Evolutionary conservation across 2,329 filamentous ascomycete genomes (phyloP).

Genomic region (Aureobasidium sp.): DNA sequence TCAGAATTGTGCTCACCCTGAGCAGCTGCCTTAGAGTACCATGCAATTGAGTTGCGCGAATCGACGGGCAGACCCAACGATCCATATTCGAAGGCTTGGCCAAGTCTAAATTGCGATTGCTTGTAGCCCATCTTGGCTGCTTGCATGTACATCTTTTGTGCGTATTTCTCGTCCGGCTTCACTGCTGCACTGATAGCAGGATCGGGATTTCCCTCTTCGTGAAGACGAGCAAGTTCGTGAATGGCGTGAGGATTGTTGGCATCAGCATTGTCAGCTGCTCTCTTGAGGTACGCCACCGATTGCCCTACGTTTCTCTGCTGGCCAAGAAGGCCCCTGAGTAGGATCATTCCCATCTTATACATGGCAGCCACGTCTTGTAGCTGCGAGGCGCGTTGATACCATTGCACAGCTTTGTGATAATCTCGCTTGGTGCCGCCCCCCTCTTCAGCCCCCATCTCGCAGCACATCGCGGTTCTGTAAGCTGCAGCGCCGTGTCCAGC

Average conservation of each 20-base stretch:
- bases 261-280: constrained; percentile 82
- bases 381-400: constrained; percentile 90
- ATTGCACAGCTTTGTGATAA: constrained; percentile 89
- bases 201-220: constrained; percentile 53
- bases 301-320: constrained; percentile 76
- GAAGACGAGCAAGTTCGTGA: constrained; percentile 68
- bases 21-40: constrained; percentile 85
- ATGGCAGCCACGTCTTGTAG: constrained; percentile 88
- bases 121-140: constrained; percentile 89
- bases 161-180: constrained; percentile 72
- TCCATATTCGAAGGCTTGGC: constrained; percentile 84
- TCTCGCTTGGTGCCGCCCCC: constrained; percentile 89
- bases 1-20: constrained; percentile 94
- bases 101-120: constrained; percentile 84
- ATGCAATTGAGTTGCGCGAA: constrained; percentile 75
- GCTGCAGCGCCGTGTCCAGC: constrained; percentile 76
- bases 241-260: constrained; percentile 87
- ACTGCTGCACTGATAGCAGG: constrained; percentile 56
- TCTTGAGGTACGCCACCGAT: constrained; percentile 85
- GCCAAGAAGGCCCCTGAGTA: constrained; percentile 86
- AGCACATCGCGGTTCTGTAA: constrained; percentile 93
- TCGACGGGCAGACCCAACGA: constrained; percentile 75
- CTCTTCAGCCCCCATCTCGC: constrained; percentile 90
- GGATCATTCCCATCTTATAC: constrained; percentile 98
- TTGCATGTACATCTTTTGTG: constrained; percentile 72